phyloP scores from a whole-genome alignment of 805 yeast genomes.

The Cyberlindnera xishuangbannaensis region DNA sequence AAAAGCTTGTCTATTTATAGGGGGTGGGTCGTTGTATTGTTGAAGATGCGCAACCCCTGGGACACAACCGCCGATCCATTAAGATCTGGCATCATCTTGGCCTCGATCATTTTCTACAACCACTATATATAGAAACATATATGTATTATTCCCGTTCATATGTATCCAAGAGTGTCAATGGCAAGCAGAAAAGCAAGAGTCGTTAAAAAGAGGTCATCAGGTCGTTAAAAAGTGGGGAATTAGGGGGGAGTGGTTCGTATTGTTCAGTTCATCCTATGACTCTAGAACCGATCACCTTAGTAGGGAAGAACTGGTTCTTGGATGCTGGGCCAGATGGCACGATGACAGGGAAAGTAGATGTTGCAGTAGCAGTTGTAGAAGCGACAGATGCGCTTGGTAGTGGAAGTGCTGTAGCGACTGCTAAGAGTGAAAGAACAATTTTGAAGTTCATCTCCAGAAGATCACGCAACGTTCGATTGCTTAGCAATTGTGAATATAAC shows the following conservation, averaged over 20 bases:
- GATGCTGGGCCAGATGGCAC: constrained; percentile 5
- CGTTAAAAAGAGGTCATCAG: not conserved
- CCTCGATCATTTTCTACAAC: no score
- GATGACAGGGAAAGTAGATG: constrained; percentile 6
- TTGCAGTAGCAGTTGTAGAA: not conserved
- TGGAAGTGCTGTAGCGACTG: constrained; percentile 1
- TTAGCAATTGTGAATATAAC: not conserved
- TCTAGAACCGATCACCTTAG: constrained; percentile 13
- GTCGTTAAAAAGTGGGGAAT: no score
- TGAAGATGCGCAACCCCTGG: no score
- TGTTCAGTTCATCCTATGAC: constrained; percentile 9
- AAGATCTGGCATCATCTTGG: no score
- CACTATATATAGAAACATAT: no score
- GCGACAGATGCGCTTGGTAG: constrained; percentile 1
- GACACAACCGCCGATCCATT: no score
- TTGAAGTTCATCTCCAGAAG: not conserved
- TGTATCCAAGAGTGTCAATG: no score
- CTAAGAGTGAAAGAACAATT: not conserved
- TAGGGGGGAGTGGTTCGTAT: no score
- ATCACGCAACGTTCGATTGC: not conserved
- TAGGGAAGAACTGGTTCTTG: constrained; percentile 15
- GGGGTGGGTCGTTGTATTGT: no score
- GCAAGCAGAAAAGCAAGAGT: no score
- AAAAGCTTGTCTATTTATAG: no score
- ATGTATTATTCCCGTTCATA: no score